Base-by-base conservation (phyloP, 352 stramenopile species). In the Pythium periplocum region DNA sequence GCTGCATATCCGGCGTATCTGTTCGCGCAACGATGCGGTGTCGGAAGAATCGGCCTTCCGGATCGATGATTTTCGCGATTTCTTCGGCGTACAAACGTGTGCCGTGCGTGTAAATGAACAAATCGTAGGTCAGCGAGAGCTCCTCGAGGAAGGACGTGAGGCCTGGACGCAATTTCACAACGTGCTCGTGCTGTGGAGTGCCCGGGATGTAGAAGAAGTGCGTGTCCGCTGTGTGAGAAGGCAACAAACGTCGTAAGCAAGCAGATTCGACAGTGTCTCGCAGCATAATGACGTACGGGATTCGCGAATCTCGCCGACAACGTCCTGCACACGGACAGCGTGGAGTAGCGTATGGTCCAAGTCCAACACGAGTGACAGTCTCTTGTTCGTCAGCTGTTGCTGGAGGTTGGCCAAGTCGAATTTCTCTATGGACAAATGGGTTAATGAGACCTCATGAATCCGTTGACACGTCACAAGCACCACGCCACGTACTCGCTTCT, bases 291-390 rank as follows among this genome's bases (percentile, higher is more conserved):
- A 26, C 17, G 17, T 26, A 26, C 17, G 17, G 17, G 17, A 26
- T 26, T 26, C 17, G 17, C 17, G 53, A 30, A 93, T 78, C 45
- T 78, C 64, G 12, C 68, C 75, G 2, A 81, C 61, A 34, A 94
- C 68, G 35, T 94, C 79, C n/a, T 81, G 65, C 1, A 81, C 69
- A 30, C 82, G 79, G 48, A 94, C 83, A 30, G 95, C 95, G 73
- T 99, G 96, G 4, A 99, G 73, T 44, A 99, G 70, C 2, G 96
- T 99, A 70, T 98, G 95, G 73, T 99, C 96, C 35, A 99, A 71
- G 83, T 99, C 96, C 36, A 99, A 73, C 34, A 98, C 94, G 9
- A 99, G 68, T 39, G 84, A 97, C 26, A 99, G 68, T 60, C 98
- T 98, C 61, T 90, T 93, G 36, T 75, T 66, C 32, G 82, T 66